Base-by-base conservation (phyloP, 2,329 filamentous ascomycete species). In the Fusarium stilboides region DNA sequence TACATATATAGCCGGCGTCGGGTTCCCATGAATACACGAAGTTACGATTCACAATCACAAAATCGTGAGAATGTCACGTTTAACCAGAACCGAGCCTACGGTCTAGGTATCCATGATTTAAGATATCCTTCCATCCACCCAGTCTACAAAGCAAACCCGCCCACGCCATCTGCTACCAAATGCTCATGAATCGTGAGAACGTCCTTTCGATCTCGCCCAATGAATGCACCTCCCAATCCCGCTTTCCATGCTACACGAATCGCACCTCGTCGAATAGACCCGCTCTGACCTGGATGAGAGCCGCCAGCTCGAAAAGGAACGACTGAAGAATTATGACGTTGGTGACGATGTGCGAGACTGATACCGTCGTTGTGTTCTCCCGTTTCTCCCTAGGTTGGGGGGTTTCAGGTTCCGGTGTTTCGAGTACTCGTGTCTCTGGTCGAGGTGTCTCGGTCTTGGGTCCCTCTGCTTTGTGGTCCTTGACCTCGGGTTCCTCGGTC, bases 251-350 rank as follows among this genome's bases (percentile, higher is more conserved):
- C 46, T 74, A 81, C 43, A 80, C 77, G 60, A 91, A 93, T 39
- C 86, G 87, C 26, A 94, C 89, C 77, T 95, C 93, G 55, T 91
- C 91, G 79, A 95, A 94, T 47, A 94, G 78, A 14, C 89, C 90
- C 24, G 91, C 91, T 56, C 93, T 85, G 36, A 92, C 90, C 77
- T 95, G 92, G 61, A 94, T 84, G 72, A 94, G 79, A 26, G 91
- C 91, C 3, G 92, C 89, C 57, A 95, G 79, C 78, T 96, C 93
- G 50, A 95, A 84, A 50, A 95, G 80, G 76, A 96, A 96, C 36
- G 92, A 91, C 77, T 96, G 93, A 59, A 94, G 83, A 51, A 95
- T 87, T 60, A 95, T 88, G 40, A 92, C 88, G 77, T 95, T 96
- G 8, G 92, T 95, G 65, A 96, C 81, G 13, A 95, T 83, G 76